A percentile compares a stretch with the other conserved stretches of the same genome.
These are phyloP conservation scores for Dentiscutata heterogama DNA, from an alignment of 371 early-diverging fungal species.

Conservation along the genomic window DNA sequence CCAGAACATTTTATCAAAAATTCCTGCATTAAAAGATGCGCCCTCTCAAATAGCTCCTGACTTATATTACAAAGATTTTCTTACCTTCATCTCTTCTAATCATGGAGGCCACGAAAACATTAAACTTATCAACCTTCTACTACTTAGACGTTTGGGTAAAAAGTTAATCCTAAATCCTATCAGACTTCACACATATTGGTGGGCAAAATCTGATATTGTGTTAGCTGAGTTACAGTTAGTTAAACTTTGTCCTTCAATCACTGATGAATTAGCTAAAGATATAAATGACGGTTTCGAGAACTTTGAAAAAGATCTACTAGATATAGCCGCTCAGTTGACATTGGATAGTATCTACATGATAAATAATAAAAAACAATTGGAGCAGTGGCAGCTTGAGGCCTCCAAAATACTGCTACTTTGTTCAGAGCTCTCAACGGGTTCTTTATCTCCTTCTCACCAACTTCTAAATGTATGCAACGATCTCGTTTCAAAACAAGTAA, in stretches of 20 bases:
- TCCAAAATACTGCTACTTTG: no score
- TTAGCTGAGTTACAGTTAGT: slow-evolving; percentile 31
- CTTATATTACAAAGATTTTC: slow-evolving; percentile 39
- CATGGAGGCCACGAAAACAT: not conserved
- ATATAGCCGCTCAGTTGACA: not conserved
- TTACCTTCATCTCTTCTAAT: slow-evolving; percentile 5
- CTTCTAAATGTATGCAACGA: slow-evolving; percentile 31
- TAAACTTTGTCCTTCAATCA: slow-evolving; percentile 23
- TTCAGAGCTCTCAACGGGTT: no score
- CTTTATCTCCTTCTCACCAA: not conserved
- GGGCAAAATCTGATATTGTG: slow-evolving; percentile 17
- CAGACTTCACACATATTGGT: slow-evolving; percentile 38
- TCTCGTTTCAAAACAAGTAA: not conserved
- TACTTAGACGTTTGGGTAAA: not conserved
- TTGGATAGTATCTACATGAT: not conserved
- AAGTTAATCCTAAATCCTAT: slow-evolving; percentile 33
- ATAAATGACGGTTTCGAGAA: not conserved
- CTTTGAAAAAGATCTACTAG: not conserved
- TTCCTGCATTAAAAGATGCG: not conserved
- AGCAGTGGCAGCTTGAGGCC: slow-evolving; percentile 33
- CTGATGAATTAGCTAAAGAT: not conserved
- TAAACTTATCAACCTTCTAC: not conserved
- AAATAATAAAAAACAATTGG: not conserved
- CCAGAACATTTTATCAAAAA: slow-evolving; percentile 28
- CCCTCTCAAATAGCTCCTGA: not conserved